Conservation (phyloP, 345 rosid species). For the Noccaea bulbosa region DNA sequence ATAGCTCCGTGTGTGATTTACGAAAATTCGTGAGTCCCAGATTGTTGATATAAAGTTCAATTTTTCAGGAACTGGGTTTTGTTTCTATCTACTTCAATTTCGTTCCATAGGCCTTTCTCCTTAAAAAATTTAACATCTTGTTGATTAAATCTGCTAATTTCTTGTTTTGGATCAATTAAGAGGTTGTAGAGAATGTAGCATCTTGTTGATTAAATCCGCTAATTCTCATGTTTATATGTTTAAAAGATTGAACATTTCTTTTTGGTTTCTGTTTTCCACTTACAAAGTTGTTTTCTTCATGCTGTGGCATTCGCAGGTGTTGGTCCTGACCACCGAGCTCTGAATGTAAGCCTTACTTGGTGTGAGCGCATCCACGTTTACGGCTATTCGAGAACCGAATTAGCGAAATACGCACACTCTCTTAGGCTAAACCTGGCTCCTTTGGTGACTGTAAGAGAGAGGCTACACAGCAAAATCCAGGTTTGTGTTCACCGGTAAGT, state of each 20-base stretch:
- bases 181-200: background rate
- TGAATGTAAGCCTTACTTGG: constrained; percentile 56
- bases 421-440: constrained; percentile 64
- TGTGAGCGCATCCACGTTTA: constrained; percentile 83
- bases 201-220: background rate
- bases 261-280: background rate
- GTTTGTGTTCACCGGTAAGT: constrained; percentile 85
- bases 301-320: constrained; percentile 48
- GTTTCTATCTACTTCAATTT: background rate
- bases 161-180: background rate
- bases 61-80: background rate
- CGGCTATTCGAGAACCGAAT: constrained; percentile 63
- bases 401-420: constrained; percentile 67
- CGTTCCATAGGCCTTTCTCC: background rate
- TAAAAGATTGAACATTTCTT: background rate
- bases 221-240: background rate
- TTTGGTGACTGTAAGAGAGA: constrained; percentile 54
- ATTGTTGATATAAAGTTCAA: background rate
- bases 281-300: background rate
- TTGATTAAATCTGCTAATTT: background rate
- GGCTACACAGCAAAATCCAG: constrained; percentile 62
- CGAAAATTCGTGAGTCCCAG: background rate
- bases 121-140: background rate
- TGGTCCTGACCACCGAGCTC: constrained; percentile 52
- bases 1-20: background rate